These are phyloP conservation scores for Irpex sp. DNA, from an alignment of 1,284 basidiomycete genomes.

Conservation along the genomic window DNA sequence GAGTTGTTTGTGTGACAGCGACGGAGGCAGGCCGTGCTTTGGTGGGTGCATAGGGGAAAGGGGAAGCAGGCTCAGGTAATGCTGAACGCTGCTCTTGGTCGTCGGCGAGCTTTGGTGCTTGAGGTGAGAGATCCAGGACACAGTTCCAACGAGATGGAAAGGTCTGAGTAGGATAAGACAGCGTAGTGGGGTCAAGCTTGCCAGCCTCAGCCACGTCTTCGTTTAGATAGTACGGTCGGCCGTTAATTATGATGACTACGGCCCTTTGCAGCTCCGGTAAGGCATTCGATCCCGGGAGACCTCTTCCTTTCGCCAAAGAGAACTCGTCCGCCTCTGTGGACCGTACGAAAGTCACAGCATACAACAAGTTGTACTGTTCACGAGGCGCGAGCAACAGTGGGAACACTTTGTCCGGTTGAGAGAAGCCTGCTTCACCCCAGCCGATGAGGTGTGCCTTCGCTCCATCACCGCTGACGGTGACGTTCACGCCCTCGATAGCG, in stretches of 20 bases:
- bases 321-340: slow-evolving; percentile 54
- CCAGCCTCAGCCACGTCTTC: slow-evolving; percentile 6
- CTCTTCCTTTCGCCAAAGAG: slow-evolving; percentile 29
- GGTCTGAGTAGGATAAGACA: slow-evolving; percentile 59
- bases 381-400: slow-evolving; percentile 64
- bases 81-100: slow-evolving; percentile 29
- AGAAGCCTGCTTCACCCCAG: slow-evolving; percentile 53
- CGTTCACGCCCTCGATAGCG: slow-evolving; percentile 67
- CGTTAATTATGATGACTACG: slow-evolving; percentile 76
- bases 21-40: slow-evolving; percentile 3
- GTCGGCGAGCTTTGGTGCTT: slow-evolving; percentile 5
- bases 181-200: slow-evolving; percentile 14
- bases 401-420: slow-evolving; percentile 48
- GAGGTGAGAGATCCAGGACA: slow-evolving; percentile 69
- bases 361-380: slow-evolving; percentile 86
- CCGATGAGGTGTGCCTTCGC: slow-evolving; percentile 66
- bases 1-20: not conserved
- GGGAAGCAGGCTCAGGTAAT: slow-evolving; percentile 70
- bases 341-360: slow-evolving; percentile 73
- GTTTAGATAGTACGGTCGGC: slow-evolving; percentile 50
- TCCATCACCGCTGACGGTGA: slow-evolving; percentile 73
- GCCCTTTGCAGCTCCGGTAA: slow-evolving; percentile 59
- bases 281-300: slow-evolving; percentile 10
- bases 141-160: slow-evolving; percentile 90
- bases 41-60: slow-evolving; percentile 47